Conservation (phyloP, 371 early-diverging fungal genomes). For the Mortierella sp. region DNA sequence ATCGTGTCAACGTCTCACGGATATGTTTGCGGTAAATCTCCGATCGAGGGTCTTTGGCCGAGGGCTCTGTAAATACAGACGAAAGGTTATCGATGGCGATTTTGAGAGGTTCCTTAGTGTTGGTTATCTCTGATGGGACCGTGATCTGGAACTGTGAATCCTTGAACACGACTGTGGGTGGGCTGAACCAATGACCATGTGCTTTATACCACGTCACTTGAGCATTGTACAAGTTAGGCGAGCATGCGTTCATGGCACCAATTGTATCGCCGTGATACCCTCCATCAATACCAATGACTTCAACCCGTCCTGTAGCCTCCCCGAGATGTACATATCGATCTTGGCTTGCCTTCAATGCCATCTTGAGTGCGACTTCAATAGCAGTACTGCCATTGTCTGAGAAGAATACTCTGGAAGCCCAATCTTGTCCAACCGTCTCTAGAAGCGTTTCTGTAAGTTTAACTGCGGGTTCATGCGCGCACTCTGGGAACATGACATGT, state of each 20-base stretch:
- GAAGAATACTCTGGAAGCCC: constrained; percentile 84
- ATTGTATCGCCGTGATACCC: constrained; percentile 91
- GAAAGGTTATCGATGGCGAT: constrained; percentile 43
- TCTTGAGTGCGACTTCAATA: constrained; percentile 87
- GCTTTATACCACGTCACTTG: constrained; percentile 85
- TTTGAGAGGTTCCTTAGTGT: constrained; percentile 22
- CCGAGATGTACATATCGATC: constrained; percentile 61
- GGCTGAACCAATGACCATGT: constrained; percentile 81
- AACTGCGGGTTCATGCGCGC: constrained; percentile 79
- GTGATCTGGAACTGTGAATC: constrained; percentile 68
- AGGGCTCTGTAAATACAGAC: constrained; percentile 22
- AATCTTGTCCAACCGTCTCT: constrained; percentile 68
- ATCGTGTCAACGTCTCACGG: constrained; percentile 56
- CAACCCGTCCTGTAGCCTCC: constrained; percentile 60
- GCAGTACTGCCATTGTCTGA: constrained; percentile 88
- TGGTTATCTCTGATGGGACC: constrained; percentile 56
- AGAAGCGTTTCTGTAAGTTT: constrained; percentile 74
- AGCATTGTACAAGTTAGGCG: constrained; percentile 81
- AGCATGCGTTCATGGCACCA: constrained; percentile 87
- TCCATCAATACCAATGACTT: constrained; percentile 79
- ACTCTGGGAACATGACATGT: constrained; percentile 88
- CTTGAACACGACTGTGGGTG: constrained; percentile 77
- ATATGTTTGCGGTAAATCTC: constrained; percentile 66
- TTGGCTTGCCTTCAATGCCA: constrained; percentile 72
- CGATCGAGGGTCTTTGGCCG: constrained; percentile 50